These are phyloP conservation scores for Xylaria intraflava DNA, from an alignment of 495 filamentous ascomycete genomes.

Conservation along the genomic window DNA sequence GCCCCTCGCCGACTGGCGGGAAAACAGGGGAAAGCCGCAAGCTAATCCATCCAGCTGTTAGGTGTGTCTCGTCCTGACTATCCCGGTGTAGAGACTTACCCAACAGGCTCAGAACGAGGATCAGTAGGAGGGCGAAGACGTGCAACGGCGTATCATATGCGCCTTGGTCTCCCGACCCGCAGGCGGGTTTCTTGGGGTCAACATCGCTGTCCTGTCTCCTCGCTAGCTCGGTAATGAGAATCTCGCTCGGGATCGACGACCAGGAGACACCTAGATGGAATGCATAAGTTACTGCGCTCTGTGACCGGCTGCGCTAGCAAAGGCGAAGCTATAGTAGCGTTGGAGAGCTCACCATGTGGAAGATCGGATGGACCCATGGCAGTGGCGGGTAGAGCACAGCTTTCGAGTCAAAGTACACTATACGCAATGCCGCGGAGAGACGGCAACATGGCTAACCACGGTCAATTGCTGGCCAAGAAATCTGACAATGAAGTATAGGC, in stretches of 20 bases:
- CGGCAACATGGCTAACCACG: background rate
- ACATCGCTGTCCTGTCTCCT: constrained; percentile 29
- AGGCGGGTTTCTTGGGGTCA: constrained; percentile 41
- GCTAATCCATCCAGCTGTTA: constrained; percentile 30
- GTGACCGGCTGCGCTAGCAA: background rate
- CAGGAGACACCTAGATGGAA: constrained; percentile 23
- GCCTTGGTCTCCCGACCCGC: constrained; percentile 55
- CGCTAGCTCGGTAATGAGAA: constrained; percentile 47
- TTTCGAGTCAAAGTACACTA: background rate
- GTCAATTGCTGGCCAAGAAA: background rate
- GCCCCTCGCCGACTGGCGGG: constrained; percentile 35
- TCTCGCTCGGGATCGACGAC: constrained; percentile 43
- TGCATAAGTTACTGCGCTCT: background rate
- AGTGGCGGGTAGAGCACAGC: background rate
- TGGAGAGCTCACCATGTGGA: constrained; percentile 3
- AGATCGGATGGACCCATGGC: constrained; percentile 3
- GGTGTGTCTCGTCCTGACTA: background rate
- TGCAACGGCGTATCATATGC: constrained; percentile 62
- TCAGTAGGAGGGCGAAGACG: constrained; percentile 70
- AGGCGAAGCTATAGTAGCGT: background rate
- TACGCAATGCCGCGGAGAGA: background rate
- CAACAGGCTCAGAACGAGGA: constrained; percentile 63
- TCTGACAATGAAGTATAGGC: too few relatives aligned
- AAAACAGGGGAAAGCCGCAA: constrained; percentile 55
- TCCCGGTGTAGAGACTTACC: constrained; percentile 40